Base-by-base conservation (phyloP, 2,329 filamentous ascomycete species). In the Metarhizium guizhouense region DNA sequence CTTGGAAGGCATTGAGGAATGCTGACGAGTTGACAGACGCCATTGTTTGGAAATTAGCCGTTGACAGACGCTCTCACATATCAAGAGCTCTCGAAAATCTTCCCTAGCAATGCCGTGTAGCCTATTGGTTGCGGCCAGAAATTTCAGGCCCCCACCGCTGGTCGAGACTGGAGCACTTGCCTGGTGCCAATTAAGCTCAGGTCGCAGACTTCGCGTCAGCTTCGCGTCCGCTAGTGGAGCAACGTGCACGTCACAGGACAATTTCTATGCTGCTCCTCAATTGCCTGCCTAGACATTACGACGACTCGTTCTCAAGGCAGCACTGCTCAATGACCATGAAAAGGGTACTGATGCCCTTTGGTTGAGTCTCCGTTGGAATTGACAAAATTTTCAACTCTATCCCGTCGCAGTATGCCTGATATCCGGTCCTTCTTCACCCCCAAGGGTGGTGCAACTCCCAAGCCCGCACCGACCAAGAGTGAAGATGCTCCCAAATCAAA, bases 371-470 rank as follows among this genome's bases (percentile, higher is more conserved):
- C 14, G 18, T 53, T 51, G 48, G 48, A 34, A 54, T 52, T 55
- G 53, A 38, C 11, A 43, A 14, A 55, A 55, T 42, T 47, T 32
- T 47, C 36, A 29, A 48, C 36, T 5, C 36, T 7, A 25, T 18
- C 25, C 10, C 45, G 4, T 14, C 3, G 29, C 55, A 59, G 58
- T 59, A 95, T 96, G 91, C 84, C 91, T 60, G 93, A 97, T 72
- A 97, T 96, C 66, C 82, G 92, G 67, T 90, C 80, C 64, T 97
- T 96, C 73, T 96, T 97, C 75, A 85, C 87, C 55, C 84, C 87
- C 58, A 91, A 91, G 70, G 79, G 81, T 60, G 76, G 80, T 63
- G 74, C 79, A 48, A 74, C 80, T 16, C 72, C 77, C 51, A 77
- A 80, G 62, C 72, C 76, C 40, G 63, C 71, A 11, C 62, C 72